Evolutionary conservation across 768 basidiomycete genomes (phyloP).

Genomic region (Galerina sulciceps): DNA sequence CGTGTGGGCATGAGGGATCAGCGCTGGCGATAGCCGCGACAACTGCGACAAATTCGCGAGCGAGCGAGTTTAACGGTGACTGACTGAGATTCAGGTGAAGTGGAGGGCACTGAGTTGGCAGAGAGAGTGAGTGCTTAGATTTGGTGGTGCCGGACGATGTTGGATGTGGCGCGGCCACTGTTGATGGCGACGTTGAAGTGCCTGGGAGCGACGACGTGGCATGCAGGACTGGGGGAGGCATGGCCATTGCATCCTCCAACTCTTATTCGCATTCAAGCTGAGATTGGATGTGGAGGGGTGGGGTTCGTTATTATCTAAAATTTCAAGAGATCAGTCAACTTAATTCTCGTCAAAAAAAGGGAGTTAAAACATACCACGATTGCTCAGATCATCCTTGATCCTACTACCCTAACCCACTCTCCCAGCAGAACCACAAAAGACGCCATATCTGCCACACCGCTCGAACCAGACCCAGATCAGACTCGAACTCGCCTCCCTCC

Average conservation of each 20-base stretch:
- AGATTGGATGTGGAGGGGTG: neutral
- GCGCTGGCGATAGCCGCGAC: neutral
- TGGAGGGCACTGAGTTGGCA: neutral
- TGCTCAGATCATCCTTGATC: slow-evolving; percentile 4
- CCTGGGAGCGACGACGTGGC: neutral
- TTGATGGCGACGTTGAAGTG: neutral
- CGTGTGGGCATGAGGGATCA: neutral
- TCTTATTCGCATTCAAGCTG: neutral
- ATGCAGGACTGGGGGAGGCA: neutral
- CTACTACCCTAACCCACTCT: slow-evolving; percentile 6
- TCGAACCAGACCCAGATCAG: neutral
- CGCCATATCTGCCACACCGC: neutral
- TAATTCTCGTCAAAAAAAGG: neutral
- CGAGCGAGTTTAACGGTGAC: neutral
- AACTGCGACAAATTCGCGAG: neutral
- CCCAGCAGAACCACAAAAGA: neutral
- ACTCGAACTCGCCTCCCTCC: neutral
- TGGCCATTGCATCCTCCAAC: neutral
- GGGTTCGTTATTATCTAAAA: neutral
- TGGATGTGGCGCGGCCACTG: neutral
- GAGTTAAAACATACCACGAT: neutral
- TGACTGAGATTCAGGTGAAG: no score
- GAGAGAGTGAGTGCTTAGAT: neutral
- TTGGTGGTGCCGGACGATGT: neutral
- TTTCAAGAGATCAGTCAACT: neutral